Percentiles rank a stretch among this genome's conserved stretches.
phyloP scores from a whole-genome alignment of 305 asterid species.

The Fraxinus xanthoxyloides region DNA sequence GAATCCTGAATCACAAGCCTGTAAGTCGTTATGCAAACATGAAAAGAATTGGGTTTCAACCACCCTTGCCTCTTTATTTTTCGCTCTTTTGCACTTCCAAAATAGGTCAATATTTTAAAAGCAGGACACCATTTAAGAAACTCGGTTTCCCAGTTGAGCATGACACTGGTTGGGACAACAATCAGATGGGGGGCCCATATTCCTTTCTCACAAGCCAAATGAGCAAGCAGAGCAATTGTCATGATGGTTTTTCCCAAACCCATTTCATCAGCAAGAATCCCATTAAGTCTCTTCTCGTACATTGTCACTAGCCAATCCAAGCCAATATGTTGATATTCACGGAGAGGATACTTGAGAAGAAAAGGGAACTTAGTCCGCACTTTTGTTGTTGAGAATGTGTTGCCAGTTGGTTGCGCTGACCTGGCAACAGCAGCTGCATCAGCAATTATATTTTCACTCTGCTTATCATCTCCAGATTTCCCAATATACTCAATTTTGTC shows the following conservation, averaged over 20 bases:
- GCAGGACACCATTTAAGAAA: constrained; percentile 99
- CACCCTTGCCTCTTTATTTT: constrained; percentile 95
- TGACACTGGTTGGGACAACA: constrained; percentile 99
- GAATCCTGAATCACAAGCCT: constrained; percentile 98
- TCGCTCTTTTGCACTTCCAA: constrained; percentile 99
- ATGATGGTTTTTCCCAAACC: constrained; percentile 99
- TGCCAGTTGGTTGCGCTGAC: constrained; percentile 99
- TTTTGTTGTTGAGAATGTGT: constrained; percentile 89
- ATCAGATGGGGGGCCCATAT: constrained; percentile 99
- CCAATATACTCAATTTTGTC: constrained; percentile 45
- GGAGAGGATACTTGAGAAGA: constrained; percentile 91
- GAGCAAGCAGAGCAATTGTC: constrained; percentile 99
- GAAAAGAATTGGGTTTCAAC: constrained; percentile 94
- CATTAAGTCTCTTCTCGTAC: constrained; percentile 98
- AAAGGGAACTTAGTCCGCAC: constrained; percentile 97
- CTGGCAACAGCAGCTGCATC: constrained; percentile 99
- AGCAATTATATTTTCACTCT: constrained; percentile 73
- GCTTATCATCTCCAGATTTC: constrained; percentile 60
- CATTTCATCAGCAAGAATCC: constrained; percentile 99
- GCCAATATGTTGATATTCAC: constrained; percentile 99
- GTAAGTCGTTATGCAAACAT: constrained; percentile 95
- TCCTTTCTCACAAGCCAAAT: constrained; percentile 93
- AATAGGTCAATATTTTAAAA: constrained; percentile 95
- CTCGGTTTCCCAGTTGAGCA: constrained; percentile 99
- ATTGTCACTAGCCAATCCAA: constrained; percentile 99